Evolutionary conservation across 306 rosid genomes (phyloP).

Genomic region (Pterocarpus macrocarpus): DNA sequence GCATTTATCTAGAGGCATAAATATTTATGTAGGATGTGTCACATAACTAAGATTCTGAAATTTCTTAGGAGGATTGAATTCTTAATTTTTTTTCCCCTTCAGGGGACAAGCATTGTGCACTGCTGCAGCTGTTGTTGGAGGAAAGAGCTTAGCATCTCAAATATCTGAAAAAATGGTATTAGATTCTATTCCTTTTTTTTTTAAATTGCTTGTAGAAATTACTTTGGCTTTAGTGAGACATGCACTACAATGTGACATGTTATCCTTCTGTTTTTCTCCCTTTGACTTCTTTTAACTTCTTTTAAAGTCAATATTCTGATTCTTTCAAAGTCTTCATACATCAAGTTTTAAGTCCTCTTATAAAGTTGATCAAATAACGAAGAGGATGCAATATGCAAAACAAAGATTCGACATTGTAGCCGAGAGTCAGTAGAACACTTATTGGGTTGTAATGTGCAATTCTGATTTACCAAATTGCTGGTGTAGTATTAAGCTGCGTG

Average conservation of each 20-base stretch:
- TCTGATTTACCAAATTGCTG: not conserved
- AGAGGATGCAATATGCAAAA: not conserved
- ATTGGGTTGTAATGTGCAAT: slow-evolving; percentile 8
- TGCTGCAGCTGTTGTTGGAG: slow-evolving; percentile 87
- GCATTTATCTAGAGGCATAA: slow-evolving; percentile 24
- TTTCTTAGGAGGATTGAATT: slow-evolving; percentile 30
- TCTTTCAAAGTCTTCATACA: not conserved
- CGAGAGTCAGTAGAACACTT: not conserved
- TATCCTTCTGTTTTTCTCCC: slow-evolving; percentile 16
- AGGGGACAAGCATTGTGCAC: slow-evolving; percentile 96
- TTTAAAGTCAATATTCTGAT: slow-evolving; percentile 3
- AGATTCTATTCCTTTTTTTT: slow-evolving; percentile 9
- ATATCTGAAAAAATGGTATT: slow-evolving; percentile 91
- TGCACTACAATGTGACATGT: not conserved
- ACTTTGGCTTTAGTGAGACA: not conserved
- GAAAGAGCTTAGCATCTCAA: slow-evolving; percentile 95
- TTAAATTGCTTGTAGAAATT: not conserved
- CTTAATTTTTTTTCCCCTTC: slow-evolving; percentile 33
- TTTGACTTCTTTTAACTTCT: not conserved
- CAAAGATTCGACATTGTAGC: slow-evolving; percentile 5
- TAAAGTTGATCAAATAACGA: slow-evolving; percentile 21
- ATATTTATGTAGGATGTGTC: slow-evolving; percentile 8
- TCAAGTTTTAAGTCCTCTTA: slow-evolving; percentile 16
- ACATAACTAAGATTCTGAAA: slow-evolving; percentile 7
- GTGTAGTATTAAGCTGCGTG: slow-evolving; percentile 21